Evolutionary conservation across 768 basidiomycete genomes (phyloP).

Genomic region (Gautieria morchelliformis): DNA sequence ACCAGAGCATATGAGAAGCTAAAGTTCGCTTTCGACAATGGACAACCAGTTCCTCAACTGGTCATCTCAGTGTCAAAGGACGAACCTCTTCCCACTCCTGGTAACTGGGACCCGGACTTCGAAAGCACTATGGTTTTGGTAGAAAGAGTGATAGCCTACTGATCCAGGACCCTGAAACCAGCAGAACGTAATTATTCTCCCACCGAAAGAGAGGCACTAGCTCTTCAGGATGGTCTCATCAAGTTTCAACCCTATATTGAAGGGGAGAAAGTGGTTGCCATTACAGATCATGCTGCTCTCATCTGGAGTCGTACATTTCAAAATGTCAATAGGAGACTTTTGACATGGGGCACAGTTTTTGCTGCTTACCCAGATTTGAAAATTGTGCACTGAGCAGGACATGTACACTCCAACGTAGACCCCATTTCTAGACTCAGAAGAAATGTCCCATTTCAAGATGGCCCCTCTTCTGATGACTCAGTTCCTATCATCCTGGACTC

Average conservation of each 20-base stretch:
- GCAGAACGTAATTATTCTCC: conserved; percentile 12
- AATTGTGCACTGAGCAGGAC: conserved; percentile 11
- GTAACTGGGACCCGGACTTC: conserved; percentile 15
- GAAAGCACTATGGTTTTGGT: conserved; percentile 10
- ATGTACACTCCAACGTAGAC: conserved; percentile 12
- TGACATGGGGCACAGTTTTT: conserved; percentile 6
- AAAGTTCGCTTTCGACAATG: conserved; percentile 3
- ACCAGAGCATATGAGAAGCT: conserved; percentile 14
- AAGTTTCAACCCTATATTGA: conserved; percentile 14
- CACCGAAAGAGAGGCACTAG: conserved; percentile 12
- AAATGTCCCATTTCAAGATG: background rate
- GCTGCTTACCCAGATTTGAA: conserved; percentile 8
- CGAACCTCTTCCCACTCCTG: conserved; percentile 21
- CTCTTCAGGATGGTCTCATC: conserved; percentile 11
- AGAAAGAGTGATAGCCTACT: conserved; percentile 11
- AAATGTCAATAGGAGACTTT: conserved; percentile 10
- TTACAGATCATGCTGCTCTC: conserved; percentile 12
- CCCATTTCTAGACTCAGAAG: conserved; percentile 7
- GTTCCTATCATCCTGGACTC: background rate
- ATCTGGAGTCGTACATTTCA: conserved; percentile 11
- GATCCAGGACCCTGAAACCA: conserved; percentile 11
- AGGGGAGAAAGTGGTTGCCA: conserved; percentile 10
- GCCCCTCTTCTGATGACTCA: background rate
- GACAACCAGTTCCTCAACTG: conserved; percentile 5
- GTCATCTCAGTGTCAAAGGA: conserved; percentile 5